Conservation (phyloP, 768 basidiomycete species). For the Mycena metata region DNA sequence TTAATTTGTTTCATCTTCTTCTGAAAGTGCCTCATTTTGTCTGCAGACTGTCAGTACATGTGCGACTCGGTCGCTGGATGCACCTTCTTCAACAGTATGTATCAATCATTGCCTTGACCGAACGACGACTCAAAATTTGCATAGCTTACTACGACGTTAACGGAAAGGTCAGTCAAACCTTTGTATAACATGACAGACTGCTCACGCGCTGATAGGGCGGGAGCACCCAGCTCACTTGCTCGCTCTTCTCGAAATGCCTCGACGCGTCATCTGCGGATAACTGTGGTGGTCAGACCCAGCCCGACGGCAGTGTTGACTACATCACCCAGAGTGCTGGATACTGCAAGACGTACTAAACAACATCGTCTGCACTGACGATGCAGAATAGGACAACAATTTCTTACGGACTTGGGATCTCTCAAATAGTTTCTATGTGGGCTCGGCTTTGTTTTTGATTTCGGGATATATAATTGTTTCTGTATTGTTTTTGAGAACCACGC, state of each 20-base stretch:
- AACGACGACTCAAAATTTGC: neutral
- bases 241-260: slow-evolving; percentile 51
- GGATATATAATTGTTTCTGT: neutral
- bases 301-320: slow-evolving; percentile 49
- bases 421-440: neutral
- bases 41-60: no score
- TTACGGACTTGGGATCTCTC: neutral
- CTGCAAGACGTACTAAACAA: slow-evolving; percentile 45
- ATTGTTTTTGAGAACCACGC: no score
- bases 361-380: no score
- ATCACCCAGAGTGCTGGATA: slow-evolving; percentile 51
- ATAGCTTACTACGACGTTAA: slow-evolving; percentile 54
- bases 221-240: slow-evolving; percentile 52
- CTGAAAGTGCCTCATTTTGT: no score
- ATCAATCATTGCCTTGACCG: neutral
- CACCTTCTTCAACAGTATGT: no score
- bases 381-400: neutral
- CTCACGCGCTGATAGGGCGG: slow-evolving; percentile 43
- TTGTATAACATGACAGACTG: neutral
- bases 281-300: slow-evolving; percentile 51
- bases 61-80: no score
- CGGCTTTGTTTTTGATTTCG: no score
- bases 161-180: slow-evolving; percentile 46
- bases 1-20: no score
- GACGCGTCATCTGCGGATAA: slow-evolving; percentile 46